These are phyloP conservation scores for Rhazya stricta DNA, from an alignment of 257 asterid genomes.

Conservation along the genomic window DNA sequence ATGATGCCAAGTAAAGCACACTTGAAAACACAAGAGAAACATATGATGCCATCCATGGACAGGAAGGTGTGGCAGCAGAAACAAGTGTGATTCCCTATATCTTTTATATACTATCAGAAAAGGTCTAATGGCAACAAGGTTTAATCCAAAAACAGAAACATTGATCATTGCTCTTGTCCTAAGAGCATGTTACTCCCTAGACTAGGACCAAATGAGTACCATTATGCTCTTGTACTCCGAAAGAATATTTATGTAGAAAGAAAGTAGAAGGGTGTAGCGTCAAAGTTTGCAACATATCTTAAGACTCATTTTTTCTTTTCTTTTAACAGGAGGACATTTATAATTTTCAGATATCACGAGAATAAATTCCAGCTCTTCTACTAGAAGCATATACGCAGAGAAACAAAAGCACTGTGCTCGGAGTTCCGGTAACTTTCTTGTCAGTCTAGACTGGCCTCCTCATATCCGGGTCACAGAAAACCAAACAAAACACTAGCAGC, in stretches of 20 bases:
- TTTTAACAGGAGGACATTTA: not conserved
- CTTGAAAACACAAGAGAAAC: not conserved
- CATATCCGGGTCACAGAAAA: not conserved
- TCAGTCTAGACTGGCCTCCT: not conserved
- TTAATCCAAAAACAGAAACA: not conserved
- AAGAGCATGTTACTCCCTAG: not conserved
- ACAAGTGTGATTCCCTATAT: not conserved
- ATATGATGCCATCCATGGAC: not conserved
- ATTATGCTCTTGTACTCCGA: not conserved
- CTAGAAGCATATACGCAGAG: not conserved
- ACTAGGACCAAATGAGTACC: not conserved
- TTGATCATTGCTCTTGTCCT: not conserved
- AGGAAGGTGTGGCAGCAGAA: not conserved
- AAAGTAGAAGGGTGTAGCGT: not conserved
- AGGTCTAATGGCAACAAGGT: not conserved
- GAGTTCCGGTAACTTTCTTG: not conserved
- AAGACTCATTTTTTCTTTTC: not conserved
- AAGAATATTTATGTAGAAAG: not conserved
- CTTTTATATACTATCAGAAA: not conserved
- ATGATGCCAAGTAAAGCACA: not conserved
- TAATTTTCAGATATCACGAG: not conserved
- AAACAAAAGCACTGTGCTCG: not conserved
- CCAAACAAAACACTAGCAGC: not conserved
- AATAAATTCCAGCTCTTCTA: not conserved
- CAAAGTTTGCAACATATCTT: not conserved